These are phyloP conservation scores for Paracorniculantispora psalliotae DNA, from an alignment of 2,329 filamentous ascomycete genomes.

Conservation along the genomic window DNA sequence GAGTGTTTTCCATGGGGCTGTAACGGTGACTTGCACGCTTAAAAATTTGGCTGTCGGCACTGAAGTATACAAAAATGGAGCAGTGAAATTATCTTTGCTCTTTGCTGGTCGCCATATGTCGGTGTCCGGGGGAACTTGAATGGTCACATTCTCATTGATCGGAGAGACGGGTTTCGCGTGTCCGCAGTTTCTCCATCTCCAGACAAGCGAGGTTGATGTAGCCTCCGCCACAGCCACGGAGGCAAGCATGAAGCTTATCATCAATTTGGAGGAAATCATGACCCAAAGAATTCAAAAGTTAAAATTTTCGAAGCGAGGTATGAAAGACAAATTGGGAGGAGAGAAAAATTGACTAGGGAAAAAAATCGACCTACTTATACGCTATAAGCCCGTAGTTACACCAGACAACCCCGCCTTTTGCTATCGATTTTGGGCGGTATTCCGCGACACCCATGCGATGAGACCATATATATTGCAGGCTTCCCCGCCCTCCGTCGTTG, in stretches of 20 bases:
- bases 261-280: neutral
- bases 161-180: constrained; percentile 13
- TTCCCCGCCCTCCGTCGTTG: neutral
- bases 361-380: neutral
- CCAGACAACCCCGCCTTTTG: neutral
- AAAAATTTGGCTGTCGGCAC: constrained; percentile 11
- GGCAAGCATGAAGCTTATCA: neutral
- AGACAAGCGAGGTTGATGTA: neutral
- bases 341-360: neutral
- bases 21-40: constrained; percentile 17
- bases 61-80: constrained; percentile 16
- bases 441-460: neutral
- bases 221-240: neutral
- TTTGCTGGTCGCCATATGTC: constrained; percentile 17
- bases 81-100: constrained; percentile 17
- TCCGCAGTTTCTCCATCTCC: constrained; percentile 15
- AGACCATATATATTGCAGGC: neutral
- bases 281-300: no score
- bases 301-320: neutral
- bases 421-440: neutral
- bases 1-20: constrained; percentile 17
- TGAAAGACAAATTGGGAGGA: neutral
- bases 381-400: neutral
- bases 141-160: constrained; percentile 12
- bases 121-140: constrained; percentile 17